phyloP scores from a whole-genome alignment of 2,329 filamentous ascomycete species.

The Clarireedia hainanense region DNA sequence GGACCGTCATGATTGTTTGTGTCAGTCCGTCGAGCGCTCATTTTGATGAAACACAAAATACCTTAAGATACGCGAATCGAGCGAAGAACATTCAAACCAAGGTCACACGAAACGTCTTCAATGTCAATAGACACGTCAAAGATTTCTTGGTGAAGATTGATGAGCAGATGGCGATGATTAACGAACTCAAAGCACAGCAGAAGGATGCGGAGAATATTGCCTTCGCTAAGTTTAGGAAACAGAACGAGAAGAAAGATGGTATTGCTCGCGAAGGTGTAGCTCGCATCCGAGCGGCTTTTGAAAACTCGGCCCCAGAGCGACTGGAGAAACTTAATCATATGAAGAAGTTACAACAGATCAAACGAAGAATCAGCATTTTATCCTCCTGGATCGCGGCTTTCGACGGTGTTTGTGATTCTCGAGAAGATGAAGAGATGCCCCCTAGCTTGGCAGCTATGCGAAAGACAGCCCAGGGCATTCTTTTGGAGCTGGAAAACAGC shows the following conservation, averaged over 20 bases:
- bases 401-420: constrained; percentile 67
- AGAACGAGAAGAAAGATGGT: constrained; percentile 73
- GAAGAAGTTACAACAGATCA: constrained; percentile 74
- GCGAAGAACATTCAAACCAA: constrained; percentile 99
- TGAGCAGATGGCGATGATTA: constrained; percentile 95
- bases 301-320: constrained; percentile 69
- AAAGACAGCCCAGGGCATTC: constrained; percentile 80
- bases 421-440: constrained; percentile 63
- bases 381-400: constrained; percentile 91
- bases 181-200: constrained; percentile 87
- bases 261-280: constrained; percentile 70
- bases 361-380: constrained; percentile 78
- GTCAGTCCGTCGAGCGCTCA: constrained; percentile 94
- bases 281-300: constrained; percentile 75
- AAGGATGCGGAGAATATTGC: constrained; percentile 78
- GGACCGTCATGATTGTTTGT: constrained; percentile 99
- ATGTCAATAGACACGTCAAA: constrained; percentile 98
- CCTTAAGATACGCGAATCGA: constrained; percentile 89
- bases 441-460: constrained; percentile 66
- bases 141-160: constrained; percentile 99
- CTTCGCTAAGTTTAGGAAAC: constrained; percentile 85
- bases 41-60: constrained; percentile 98
- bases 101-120: constrained; percentile 97
- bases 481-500: constrained; percentile 83
- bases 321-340: constrained; percentile 71